A percentile compares a stretch with the other conserved stretches of the same genome.
Conservation (phyloP, 1,284 basidiomycete genomes). For the Sphagnurus paluster region DNA sequence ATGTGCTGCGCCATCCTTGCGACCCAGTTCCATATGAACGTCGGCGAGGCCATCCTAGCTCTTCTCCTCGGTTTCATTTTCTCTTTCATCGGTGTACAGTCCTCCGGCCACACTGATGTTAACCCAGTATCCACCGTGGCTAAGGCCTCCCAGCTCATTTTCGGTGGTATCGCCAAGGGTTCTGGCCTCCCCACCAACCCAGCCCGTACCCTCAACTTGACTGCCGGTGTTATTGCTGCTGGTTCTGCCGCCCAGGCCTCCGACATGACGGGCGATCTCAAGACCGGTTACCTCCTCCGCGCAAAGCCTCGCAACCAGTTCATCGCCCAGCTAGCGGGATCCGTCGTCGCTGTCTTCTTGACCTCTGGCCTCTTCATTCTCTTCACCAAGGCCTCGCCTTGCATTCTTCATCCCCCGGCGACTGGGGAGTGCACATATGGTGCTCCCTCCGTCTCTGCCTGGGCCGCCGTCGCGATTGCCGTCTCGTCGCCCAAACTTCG, state of each 20-base stretch:
- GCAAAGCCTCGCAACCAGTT: constrained; percentile 65
- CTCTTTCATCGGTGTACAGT: constrained; percentile 70
- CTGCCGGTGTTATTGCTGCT: constrained; percentile 59
- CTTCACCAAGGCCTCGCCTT: constrained; percentile 66
- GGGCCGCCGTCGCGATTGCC: constrained; percentile 63
- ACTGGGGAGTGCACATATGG: constrained; percentile 50
- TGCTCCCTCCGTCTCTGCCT: constrained; percentile 61
- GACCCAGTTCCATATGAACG: constrained; percentile 58
- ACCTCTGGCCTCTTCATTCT: constrained; percentile 61
- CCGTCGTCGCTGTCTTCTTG: constrained; percentile 59
- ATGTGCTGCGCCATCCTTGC: constrained; percentile 57
- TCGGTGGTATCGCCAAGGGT: constrained; percentile 59
- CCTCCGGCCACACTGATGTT: constrained; percentile 56
- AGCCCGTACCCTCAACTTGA: constrained; percentile 56
- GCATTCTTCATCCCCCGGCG: constrained; percentile 43
- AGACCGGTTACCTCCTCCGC: constrained; percentile 70
- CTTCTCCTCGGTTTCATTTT: constrained; percentile 65
- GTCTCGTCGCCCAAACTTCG: constrained; percentile 48
- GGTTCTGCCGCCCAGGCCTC: constrained; percentile 60
- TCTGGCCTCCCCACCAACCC: constrained; percentile 33
- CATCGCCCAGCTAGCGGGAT: constrained; percentile 58
- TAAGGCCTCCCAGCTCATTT: constrained; percentile 61
- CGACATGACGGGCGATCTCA: constrained; percentile 76
- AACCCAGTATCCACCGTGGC: constrained; percentile 61
- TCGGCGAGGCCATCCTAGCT: constrained; percentile 55